phyloP scores from a whole-genome alignment of 2,329 filamentous ascomycete genomes.

The Fusarium albidum region DNA sequence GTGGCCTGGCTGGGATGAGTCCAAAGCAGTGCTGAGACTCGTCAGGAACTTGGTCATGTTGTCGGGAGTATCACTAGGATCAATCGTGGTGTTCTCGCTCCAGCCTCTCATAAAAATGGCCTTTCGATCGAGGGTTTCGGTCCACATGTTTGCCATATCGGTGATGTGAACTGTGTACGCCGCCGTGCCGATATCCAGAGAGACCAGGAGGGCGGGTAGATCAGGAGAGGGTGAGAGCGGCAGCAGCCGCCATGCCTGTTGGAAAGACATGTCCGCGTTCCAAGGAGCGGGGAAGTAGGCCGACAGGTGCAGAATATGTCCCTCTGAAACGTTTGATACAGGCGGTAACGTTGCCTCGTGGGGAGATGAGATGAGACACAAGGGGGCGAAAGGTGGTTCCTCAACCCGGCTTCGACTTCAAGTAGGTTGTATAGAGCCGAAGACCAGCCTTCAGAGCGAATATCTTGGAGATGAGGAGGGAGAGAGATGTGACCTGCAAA shows the following conservation, averaged over 20 bases:
- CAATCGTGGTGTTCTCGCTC: slow-evolving; percentile 73
- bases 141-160: slow-evolving; percentile 78
- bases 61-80: slow-evolving; percentile 72
- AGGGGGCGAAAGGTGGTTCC: neutral
- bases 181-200: slow-evolving; percentile 60
- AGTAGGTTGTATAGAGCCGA: neutral
- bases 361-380: neutral
- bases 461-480: neutral
- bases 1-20: slow-evolving; percentile 54
- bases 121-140: slow-evolving; percentile 68
- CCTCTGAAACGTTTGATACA: neutral
- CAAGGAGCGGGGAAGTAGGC: neutral
- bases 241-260: slow-evolving; percentile 57
- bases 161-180: slow-evolving; percentile 74
- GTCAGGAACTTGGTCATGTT: slow-evolving; percentile 74
- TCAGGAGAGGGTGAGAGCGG: slow-evolving; percentile 50
- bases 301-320: neutral
- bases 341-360: neutral
- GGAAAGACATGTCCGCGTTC: slow-evolving; percentile 40
- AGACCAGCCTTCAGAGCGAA: neutral
- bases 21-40: slow-evolving; percentile 64
- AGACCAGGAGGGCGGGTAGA: slow-evolving; percentile 70
- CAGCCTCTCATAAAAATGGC: slow-evolving; percentile 70
- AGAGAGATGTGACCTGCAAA: neutral
- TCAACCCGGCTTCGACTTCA: neutral